Evolutionary conservation across 1,284 basidiomycete species (phyloP), one percentile per base, ranked within the genome.

Genomic region (Ganoderma boninense): DNA sequence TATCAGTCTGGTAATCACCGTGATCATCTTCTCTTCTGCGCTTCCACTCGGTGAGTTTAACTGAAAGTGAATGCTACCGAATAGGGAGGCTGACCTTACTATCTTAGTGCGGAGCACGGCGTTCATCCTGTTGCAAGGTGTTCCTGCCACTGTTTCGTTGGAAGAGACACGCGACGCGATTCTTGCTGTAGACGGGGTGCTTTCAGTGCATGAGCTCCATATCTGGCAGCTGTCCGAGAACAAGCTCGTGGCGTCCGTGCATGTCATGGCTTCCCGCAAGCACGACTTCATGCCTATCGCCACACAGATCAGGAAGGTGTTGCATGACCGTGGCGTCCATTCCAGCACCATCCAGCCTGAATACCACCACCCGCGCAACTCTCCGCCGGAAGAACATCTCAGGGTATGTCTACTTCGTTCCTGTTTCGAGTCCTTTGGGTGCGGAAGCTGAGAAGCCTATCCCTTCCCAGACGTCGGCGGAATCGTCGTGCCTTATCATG

Each of bases 61-160:
- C 20, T 20, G 14, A 6, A 11, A 26, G n/a, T 8, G n/a, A 40
- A 43, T 62, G 13, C 2, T 60, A n/a, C 35, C 35, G 60, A 42
- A 14, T 40, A 42, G n/a, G 10, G 60, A 43, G 14, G 18, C 61
- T 64, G n/a, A 65, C 40, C 35, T 26, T 43, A 11, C 40, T 32
- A 29, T 16, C 63, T 44, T 64, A 93, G 97, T 98, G 75, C 94
- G 92, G 81, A 97, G 95, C 74, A 95, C 97, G 4, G 97, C 97
- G 14, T 97, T 96, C 83, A 99, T 99, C 79, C 86, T 99, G n/a
- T 86, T 99, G 8, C 98, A 99, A 82, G 97, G 95, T 57, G 97
- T 99, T 1, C 98, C 98, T 0, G 86, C 93, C 0, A 93, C 92
- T 13, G 89, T 99, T 20, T 96, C 96, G 4, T 87, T 99, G 44